Conservation (phyloP, 2,329 filamentous ascomycete species). For the Colletotrichum orbiculare region DNA sequence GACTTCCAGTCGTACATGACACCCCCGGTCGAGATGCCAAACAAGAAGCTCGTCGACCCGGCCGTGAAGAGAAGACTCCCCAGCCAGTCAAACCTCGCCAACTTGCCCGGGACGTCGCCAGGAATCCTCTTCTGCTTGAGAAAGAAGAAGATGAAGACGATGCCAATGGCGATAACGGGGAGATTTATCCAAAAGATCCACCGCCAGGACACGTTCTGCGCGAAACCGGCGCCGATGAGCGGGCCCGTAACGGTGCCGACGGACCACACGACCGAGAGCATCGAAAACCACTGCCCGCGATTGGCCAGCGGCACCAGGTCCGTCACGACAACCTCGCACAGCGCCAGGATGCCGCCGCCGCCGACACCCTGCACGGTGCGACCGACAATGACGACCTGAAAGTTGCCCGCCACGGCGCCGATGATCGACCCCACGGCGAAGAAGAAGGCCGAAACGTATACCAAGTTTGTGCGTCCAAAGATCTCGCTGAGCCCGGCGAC, state of each 20-base stretch:
- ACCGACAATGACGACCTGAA: conserved; percentile 55
- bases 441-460: conserved; percentile 45
- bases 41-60: conserved; percentile 67
- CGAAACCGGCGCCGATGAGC: conserved; percentile 64
- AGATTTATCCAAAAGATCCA: conserved; percentile 77
- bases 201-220: conserved; percentile 63
- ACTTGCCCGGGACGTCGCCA: conserved; percentile 37
- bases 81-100: conserved; percentile 68
- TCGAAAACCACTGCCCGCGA: conserved; percentile 53
- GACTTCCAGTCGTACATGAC: conserved; percentile 73
- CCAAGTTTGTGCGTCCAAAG: conserved; percentile 47
- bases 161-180: conserved; percentile 63
- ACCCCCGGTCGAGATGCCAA: conserved; percentile 73
- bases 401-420: conserved; percentile 46
- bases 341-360: conserved; percentile 59
- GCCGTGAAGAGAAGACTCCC: conserved; percentile 71
- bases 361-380: conserved; percentile 63
- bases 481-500: conserved; percentile 51
- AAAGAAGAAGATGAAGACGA: conserved; percentile 60
- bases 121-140: conserved; percentile 46
- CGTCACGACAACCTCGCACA: conserved; percentile 58
- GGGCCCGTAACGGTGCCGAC: conserved; percentile 65
- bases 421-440: conserved; percentile 55
- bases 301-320: conserved; percentile 57
- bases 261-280: conserved; percentile 60